These are phyloP conservation scores for Sporothrix luriei DNA, from an alignment of 2,329 filamentous ascomycete genomes.

Conservation along the genomic window DNA sequence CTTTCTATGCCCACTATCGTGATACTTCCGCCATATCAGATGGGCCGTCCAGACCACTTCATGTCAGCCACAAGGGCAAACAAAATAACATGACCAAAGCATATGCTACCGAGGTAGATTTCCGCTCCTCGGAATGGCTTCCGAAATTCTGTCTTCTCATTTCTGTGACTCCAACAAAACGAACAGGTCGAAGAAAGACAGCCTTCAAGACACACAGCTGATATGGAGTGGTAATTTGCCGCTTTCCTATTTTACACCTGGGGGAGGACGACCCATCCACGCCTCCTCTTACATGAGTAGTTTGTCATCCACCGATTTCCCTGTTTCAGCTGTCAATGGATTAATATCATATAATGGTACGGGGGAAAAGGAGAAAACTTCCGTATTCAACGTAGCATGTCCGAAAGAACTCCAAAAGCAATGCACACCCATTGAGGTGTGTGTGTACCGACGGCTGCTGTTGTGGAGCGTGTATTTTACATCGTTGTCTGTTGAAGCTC, in stretches of 20 bases:
- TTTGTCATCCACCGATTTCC: slow-evolving; percentile 18
- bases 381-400: neutral
- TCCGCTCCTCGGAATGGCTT: neutral
- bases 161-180: neutral
- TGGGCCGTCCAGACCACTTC: neutral
- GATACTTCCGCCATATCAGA: neutral
- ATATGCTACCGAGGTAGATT: neutral
- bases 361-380: neutral
- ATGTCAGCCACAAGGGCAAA: neutral
- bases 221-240: neutral
- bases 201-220: neutral
- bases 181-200: slow-evolving; percentile 21
- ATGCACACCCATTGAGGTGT: neutral
- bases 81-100: neutral
- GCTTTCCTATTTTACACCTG: neutral
- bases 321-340: slow-evolving; percentile 23
- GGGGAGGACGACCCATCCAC: slow-evolving; percentile 22
- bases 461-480: neutral
- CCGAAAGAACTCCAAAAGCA: neutral
- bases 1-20: neutral
- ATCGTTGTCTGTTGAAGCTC: neutral
- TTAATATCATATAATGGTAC: neutral
- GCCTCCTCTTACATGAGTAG: slow-evolving; percentile 22
- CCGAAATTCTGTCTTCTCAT: neutral
- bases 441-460: neutral